Percentiles rank a stretch among this genome's conserved stretches.
Evolutionary conservation across 1,284 basidiomycete genomes (phyloP).

Genomic region (Hypsizygus ulmarius): DNA sequence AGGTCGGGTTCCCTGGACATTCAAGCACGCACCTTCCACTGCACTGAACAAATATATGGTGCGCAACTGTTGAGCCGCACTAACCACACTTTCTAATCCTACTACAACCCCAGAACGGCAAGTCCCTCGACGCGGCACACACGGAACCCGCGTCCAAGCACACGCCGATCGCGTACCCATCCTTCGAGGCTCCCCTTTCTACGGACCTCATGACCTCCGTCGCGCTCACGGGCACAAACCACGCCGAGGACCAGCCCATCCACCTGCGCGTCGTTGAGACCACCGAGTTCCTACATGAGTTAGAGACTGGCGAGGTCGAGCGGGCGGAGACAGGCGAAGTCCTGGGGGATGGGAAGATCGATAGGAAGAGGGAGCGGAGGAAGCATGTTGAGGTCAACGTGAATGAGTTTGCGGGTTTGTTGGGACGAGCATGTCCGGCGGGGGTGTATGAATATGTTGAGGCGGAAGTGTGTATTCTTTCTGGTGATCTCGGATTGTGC

Average conservation of each 20-base stretch:
- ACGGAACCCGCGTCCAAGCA: conserved; percentile 71
- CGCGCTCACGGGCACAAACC: conserved; percentile 92
- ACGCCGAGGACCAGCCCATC: conserved; percentile 93
- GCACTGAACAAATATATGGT: conserved; percentile 21
- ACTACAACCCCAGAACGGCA: conserved; percentile 32
- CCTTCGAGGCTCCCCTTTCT: conserved; percentile 87
- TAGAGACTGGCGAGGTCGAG: conserved; percentile 21
- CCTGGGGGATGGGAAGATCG: conserved; percentile 29
- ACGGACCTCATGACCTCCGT: conserved; percentile 94
- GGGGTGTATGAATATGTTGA: conserved; percentile 97
- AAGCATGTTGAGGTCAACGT: conserved; percentile 82
- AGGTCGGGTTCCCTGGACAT: conserved; percentile 92
- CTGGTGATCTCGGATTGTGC: conserved; percentile 5
- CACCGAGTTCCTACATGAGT: conserved; percentile 44
- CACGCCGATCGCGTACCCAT: conserved; percentile 87
- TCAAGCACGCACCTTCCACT: conserved; percentile 40
- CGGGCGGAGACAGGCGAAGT: conserved; percentile 37
- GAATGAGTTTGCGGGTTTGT: conserved; percentile 79
- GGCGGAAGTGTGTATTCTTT: conserved; percentile 39
- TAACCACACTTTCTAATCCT: neutral
- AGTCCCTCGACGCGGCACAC: conserved; percentile 70
- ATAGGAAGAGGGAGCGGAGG: conserved; percentile 43
- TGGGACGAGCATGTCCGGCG: conserved; percentile 91
- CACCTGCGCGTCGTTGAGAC: conserved; percentile 70
- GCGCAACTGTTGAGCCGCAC: neutral